Base-by-base conservation (phyloP, 164 flowering plant species). In the Chimonanthus salicifolius region DNA sequence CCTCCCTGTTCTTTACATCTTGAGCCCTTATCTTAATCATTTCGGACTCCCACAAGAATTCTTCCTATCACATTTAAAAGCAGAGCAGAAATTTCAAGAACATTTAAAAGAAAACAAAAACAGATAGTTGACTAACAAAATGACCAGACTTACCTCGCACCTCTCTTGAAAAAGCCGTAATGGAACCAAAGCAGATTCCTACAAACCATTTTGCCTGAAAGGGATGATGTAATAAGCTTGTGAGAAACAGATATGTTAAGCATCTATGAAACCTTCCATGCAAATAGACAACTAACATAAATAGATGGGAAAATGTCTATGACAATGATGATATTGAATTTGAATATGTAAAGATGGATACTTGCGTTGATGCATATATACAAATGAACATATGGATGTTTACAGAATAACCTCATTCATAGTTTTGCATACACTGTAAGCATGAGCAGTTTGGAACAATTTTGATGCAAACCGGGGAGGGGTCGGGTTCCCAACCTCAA, bases 1-100 rank as follows among this genome's bases (percentile, higher is more conserved):
- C 99, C 97, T 91, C 99, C 84, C 92, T 96, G 11, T 86, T 85
- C 86, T 96, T 96, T 76, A 96, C 81, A 76, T 96, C 98, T 74
- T 86, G 97, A 64, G 97, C 97, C 86, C 89, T 94, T 70, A 94
- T 92, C 84, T 90, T 94, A 75, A 90, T 87, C 97, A 96, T 88
- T 80, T 92, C 99, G 78, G 91, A 87, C 79, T 96, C 97, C 94
- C 93, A 90, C 20, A 96, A 79, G 80, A 96, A 96, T 74, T 96
- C 99, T 83, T 96, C 99, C 99, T 96, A 74, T 11, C 48, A 66
- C 46, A 73, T 46, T 62, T 33, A 46, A 62, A 63, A 62, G 44
- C 43, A 47, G n/a, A 10, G n/a, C 16, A 4, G 47, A 68, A 33
- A 16, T 4, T 68, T 68, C 43, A 44, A 13, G 18, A 49, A 58